phyloP scores from a whole-genome alignment of 345 rosid genomes.

The Fremontodendron californicum region DNA sequence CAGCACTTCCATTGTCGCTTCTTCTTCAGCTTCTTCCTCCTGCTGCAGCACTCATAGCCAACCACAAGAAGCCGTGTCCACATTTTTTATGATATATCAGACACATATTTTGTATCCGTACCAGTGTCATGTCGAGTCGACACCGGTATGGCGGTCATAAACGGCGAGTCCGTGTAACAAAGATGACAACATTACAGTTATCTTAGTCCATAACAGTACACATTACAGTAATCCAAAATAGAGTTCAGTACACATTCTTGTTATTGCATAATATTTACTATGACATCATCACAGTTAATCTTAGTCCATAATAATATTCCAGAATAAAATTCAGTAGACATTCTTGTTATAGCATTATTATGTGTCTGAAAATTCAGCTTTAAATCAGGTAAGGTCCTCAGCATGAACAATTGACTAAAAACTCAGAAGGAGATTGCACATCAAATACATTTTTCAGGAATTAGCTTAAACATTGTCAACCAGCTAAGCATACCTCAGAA shows the following conservation, averaged over 20 bases:
- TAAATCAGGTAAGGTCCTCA: neutral
- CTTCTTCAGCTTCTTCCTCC: too few species aligned
- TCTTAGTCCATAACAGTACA: neutral
- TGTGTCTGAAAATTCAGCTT: neutral
- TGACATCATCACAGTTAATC: neutral
- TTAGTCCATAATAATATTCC: neutral
- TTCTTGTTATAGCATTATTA: neutral
- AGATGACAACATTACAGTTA: neutral
- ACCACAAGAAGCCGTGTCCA: too few species aligned
- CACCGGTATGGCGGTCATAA: too few species aligned
- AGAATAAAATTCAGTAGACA: neutral
- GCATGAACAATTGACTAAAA: neutral
- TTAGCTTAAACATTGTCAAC: neutral
- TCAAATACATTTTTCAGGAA: constrained; percentile 2
- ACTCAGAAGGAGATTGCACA: constrained; percentile 17
- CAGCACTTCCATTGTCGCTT: too few species aligned
- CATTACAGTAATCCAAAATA: too few species aligned
- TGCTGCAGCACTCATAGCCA: too few species aligned
- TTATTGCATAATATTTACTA: neutral
- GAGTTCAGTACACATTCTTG: neutral
- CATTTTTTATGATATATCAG: too few species aligned
- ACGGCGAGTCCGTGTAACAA: too few species aligned
- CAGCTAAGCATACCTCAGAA: neutral
- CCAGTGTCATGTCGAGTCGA: too few species aligned
- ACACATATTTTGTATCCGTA: too few species aligned